These are phyloP conservation scores for Hypholoma sublateritium DNA, from an alignment of 768 basidiomycete genomes.

Conservation along the genomic window DNA sequence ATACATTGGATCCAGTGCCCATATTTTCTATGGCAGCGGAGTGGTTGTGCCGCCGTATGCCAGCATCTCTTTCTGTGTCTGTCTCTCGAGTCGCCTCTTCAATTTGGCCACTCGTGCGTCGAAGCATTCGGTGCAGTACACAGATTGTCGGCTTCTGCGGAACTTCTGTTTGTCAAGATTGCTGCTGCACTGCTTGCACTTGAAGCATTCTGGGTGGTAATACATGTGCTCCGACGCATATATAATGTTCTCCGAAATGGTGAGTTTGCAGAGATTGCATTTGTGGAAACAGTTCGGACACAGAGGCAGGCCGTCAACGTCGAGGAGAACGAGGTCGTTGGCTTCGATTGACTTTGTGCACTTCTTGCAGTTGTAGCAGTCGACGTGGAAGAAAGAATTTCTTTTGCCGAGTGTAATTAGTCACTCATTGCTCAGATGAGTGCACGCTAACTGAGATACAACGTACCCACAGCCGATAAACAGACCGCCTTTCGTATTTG, in stretches of 20 bases:
- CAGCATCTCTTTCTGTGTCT: not conserved
- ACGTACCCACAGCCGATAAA: slow-evolving; percentile 17
- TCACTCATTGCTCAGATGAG: not conserved
- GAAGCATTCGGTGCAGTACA: slow-evolving; percentile 15
- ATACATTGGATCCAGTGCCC: too few species aligned
- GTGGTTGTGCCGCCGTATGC: not conserved
- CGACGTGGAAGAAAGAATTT: slow-evolving; percentile 15
- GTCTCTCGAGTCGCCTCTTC: slow-evolving; percentile 9
- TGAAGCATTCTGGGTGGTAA: slow-evolving; percentile 17
- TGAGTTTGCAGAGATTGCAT: slow-evolving; percentile 13
- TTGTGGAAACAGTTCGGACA: slow-evolving; percentile 15
- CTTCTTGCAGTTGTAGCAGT: slow-evolving; percentile 20
- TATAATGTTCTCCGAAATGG: slow-evolving; percentile 3
- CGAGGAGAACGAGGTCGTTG: slow-evolving; percentile 13
- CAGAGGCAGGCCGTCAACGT: slow-evolving; percentile 15
- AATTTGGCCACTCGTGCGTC: slow-evolving; percentile 10
- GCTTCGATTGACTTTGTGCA: slow-evolving; percentile 11
- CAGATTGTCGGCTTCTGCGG: slow-evolving; percentile 10
- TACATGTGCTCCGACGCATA: not conserved
- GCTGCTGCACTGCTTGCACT: slow-evolving; percentile 14
- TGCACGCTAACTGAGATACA: not conserved
- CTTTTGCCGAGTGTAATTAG: not conserved
- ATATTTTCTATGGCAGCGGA: too few species aligned
- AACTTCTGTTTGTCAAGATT: slow-evolving; percentile 12
- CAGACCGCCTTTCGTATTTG: slow-evolving; percentile 15